Percentiles rank a stretch among this genome's conserved stretches.
phyloP scores from a whole-genome alignment of 2,329 filamentous ascomycete species.

The Cladophialophora exuberans region DNA sequence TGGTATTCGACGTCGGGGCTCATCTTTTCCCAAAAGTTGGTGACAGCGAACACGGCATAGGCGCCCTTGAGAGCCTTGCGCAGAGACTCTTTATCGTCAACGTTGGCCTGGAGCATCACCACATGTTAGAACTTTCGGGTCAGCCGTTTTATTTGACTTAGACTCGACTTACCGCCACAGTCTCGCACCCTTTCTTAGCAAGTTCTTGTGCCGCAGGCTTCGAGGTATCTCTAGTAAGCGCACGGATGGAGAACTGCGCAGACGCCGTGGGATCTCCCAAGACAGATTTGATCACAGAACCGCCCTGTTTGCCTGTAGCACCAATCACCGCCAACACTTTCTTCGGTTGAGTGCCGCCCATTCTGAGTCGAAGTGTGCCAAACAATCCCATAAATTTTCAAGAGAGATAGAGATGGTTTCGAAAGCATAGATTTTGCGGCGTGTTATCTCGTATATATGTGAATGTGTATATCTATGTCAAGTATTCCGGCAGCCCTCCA shows the following conservation, averaged over 20 bases:
- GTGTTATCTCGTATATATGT: too few species aligned
- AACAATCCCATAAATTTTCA: background rate
- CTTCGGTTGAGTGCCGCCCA: conserved; percentile 4
- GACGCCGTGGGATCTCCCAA: conserved; percentile 51
- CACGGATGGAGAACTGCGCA: conserved; percentile 52
- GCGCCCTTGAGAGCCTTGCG: conserved; percentile 46
- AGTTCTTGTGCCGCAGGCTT: conserved; percentile 37
- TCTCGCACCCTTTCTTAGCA: conserved; percentile 37
- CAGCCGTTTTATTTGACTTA: conserved; percentile 37
- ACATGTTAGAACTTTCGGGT: conserved; percentile 32
- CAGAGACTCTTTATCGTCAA: conserved; percentile 44
- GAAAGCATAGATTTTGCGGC: too few species aligned
- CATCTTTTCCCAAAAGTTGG: conserved; percentile 47
- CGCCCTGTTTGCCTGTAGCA: conserved; percentile 57
- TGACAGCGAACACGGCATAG: conserved; percentile 55
- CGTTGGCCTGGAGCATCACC: conserved; percentile 45
- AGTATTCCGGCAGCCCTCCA: too few species aligned
- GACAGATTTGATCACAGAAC: conserved; percentile 51
- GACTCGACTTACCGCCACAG: conserved; percentile 30
- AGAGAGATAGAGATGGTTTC: background rate
- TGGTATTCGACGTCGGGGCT: conserved; percentile 41
- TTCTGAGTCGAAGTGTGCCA: background rate
- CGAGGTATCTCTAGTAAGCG: conserved; percentile 50
- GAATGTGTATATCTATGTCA: too few species aligned
- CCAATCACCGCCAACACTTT: conserved; percentile 52